Percentiles rank a stretch among this genome's conserved stretches.
Evolutionary conservation across 805 yeast genomes (phyloP).

Genomic region (Zygosaccharomyces siamensis): DNA sequence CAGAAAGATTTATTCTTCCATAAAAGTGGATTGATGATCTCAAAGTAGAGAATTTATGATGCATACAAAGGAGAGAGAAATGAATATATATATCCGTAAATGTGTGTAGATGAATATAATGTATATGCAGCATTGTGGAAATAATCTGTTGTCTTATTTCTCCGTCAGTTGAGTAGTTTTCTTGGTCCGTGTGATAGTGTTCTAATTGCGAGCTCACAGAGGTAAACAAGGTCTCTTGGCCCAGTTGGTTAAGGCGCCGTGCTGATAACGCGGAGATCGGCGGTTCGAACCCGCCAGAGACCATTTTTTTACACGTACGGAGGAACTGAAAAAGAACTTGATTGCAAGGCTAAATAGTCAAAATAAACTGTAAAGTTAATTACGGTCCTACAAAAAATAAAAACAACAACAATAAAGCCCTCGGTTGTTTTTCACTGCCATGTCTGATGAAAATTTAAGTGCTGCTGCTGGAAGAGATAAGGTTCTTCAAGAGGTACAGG

Average conservation of each 20-base stretch:
- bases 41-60: neutral
- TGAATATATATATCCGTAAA: neutral
- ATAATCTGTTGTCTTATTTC: neutral
- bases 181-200: too few species aligned
- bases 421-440: neutral
- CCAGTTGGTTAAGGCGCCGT: conserved; percentile 36
- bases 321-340: neutral
- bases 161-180: neutral
- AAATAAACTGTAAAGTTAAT: too few species aligned
- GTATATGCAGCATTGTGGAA: neutral
- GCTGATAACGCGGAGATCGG: conserved; percentile 36
- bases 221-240: conserved; percentile 27
- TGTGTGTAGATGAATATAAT: neutral
- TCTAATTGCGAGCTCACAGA: neutral
- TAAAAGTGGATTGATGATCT: conserved; percentile 68
- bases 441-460: neutral
- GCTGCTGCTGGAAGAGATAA: neutral
- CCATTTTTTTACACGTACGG: conserved; percentile 15
- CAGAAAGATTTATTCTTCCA: conserved; percentile 72
- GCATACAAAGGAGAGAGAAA: neutral
- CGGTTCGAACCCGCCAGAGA: conserved; percentile 36
- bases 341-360: too few species aligned
- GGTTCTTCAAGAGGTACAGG: neutral
- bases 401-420: neutral
- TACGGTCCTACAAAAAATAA: too few species aligned